These are phyloP conservation scores for Leptographium lundbergii DNA, from an alignment of 2,329 filamentous ascomycete genomes.

Conservation along the genomic window DNA sequence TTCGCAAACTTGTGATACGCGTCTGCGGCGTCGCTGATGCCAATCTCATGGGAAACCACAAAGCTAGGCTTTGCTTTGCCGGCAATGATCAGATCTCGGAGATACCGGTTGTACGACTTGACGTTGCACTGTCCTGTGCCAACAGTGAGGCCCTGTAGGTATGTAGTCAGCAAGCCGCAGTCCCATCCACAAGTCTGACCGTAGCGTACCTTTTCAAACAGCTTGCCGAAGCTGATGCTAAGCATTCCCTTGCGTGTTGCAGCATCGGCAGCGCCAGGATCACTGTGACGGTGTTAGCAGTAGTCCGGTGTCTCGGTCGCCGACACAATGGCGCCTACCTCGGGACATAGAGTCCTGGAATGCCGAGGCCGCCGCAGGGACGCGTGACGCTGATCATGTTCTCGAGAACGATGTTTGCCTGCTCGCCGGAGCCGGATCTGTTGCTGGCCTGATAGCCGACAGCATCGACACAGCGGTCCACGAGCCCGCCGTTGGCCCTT, in stretches of 20 bases:
- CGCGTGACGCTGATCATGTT: constrained; percentile 1
- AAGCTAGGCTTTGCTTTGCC: constrained; percentile 1
- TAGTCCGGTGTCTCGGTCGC: not conserved
- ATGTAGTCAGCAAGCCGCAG: not conserved
- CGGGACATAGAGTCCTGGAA: constrained; percentile 1
- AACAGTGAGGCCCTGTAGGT: not conserved
- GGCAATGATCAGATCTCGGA: not conserved
- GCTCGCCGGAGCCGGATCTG: not conserved
- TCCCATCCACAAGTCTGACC: not conserved
- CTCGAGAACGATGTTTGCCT: constrained; percentile 1
- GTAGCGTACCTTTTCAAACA: not conserved
- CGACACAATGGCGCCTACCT: not conserved
- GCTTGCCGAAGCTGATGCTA: not conserved
- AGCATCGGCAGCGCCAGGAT: not conserved
- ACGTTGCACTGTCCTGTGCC: not conserved
- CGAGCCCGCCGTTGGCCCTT: not conserved
- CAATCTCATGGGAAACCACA: constrained; percentile 1
- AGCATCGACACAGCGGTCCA: constrained; percentile 1
- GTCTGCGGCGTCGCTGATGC: not conserved
- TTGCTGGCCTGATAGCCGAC: not conserved
- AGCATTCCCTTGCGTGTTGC: not conserved
- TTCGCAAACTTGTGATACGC: not conserved
- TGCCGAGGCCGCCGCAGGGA: not conserved
- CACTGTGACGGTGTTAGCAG: not conserved
- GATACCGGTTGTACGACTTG: not conserved